Conservation (phyloP, 23 red algal species). For the Cyanidioschyzon merolae region DNA sequence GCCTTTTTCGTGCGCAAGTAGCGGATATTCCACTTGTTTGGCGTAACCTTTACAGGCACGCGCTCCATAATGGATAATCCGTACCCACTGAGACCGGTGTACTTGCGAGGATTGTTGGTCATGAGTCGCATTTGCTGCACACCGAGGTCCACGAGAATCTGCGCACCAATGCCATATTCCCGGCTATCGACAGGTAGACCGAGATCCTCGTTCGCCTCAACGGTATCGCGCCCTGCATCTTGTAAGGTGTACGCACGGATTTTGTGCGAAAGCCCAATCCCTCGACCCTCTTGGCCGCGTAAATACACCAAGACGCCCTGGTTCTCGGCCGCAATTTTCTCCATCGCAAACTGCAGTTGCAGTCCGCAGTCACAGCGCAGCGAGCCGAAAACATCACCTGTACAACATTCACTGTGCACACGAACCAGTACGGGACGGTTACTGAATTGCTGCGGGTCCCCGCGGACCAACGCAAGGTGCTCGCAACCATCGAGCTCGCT, state of each 20-base stretch:
- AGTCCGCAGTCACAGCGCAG: slow-evolving; percentile 92
- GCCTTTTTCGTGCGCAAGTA: slow-evolving; percentile 81
- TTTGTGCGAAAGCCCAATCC: slow-evolving; percentile 91
- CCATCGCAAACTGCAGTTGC: slow-evolving; percentile 82
- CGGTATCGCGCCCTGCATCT: slow-evolving; percentile 80
- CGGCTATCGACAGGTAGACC: slow-evolving; percentile 84
- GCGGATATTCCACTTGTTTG: slow-evolving; percentile 62
- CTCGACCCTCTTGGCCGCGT: slow-evolving; percentile 91
- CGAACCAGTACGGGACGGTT: slow-evolving; percentile 84
- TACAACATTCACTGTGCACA: slow-evolving; percentile 96
- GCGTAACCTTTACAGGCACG: slow-evolving; percentile 42
- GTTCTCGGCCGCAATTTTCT: slow-evolving; percentile 47
- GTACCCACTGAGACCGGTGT: slow-evolving; percentile 78
- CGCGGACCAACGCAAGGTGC: slow-evolving; percentile 78
- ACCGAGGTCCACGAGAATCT: slow-evolving; percentile 87
- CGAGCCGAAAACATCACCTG: slow-evolving; percentile 91
- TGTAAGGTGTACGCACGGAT: slow-evolving; percentile 91
- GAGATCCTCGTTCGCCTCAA: slow-evolving; percentile 86
- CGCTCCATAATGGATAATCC: slow-evolving; percentile 72
- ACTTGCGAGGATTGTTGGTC: slow-evolving; percentile 98
- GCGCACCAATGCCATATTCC: slow-evolving; percentile 97
- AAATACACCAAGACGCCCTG: slow-evolving; percentile 84
- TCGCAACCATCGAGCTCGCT: slow-evolving; percentile 75
- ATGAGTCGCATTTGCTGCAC: slow-evolving; percentile 74
- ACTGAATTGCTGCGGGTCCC: slow-evolving; percentile 22